phyloP scores from a whole-genome alignment of 1,284 basidiomycete genomes.

The Ganoderma multipileum region DNA sequence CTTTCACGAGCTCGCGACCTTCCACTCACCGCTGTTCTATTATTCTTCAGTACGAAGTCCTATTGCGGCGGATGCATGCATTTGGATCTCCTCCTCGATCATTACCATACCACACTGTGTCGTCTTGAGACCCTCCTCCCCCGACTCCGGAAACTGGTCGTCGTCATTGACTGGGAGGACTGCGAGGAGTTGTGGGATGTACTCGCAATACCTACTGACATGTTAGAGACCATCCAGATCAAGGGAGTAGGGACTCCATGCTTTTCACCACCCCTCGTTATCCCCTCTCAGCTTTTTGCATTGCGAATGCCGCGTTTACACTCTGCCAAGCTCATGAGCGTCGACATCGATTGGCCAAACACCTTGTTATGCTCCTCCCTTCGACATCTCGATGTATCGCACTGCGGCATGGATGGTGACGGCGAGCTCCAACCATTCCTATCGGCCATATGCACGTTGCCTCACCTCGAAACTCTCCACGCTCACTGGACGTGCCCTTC shows the following conservation, averaged over 20 bases:
- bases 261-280: neutral
- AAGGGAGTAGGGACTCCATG: slow-evolving; percentile 1
- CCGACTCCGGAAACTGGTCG: neutral
- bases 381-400: slow-evolving; percentile 6
- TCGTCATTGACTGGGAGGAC: slow-evolving; percentile 10
- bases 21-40: slow-evolving; percentile 8
- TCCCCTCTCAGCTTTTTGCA: slow-evolving; percentile 1
- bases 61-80: slow-evolving; percentile 9
- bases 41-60: neutral
- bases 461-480: slow-evolving; percentile 5
- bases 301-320: slow-evolving; percentile 1
- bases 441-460: neutral
- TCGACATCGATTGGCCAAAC: slow-evolving; percentile 5
- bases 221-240: slow-evolving; percentile 1
- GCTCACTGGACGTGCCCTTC: neutral
- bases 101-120: neutral
- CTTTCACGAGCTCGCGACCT: neutral
- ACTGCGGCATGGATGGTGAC: slow-evolving; percentile 2
- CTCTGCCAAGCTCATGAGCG: neutral
- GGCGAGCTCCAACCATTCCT: neutral
- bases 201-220: neutral
- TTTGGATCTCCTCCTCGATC: neutral
- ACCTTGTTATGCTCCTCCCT: slow-evolving; percentile 3
- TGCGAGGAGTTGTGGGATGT: slow-evolving; percentile 7
- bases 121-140: slow-evolving; percentile 1